Base-by-base conservation (phyloP, 2,329 filamentous ascomycete species). In the Paracoccidioides brasiliensis region DNA sequence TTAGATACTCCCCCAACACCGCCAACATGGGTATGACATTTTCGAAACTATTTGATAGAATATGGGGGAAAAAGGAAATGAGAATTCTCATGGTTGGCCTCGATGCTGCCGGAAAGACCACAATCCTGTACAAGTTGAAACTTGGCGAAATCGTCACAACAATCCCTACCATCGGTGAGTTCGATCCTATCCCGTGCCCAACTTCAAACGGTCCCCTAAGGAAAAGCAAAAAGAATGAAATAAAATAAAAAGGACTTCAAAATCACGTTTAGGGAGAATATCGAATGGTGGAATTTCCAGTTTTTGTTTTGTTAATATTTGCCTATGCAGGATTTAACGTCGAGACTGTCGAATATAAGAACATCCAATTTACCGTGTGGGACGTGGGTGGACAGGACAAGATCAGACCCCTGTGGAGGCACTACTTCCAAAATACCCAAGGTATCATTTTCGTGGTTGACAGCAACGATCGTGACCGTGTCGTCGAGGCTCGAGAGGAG, bases 51-150 rank as follows among this genome's bases (percentile, higher is more conserved):
- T 93, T 97, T 76, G 88, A 95, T 74, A 84, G 86, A 79, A 83
- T 97, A 76, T 95, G 89, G 86, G 90, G 91, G 71, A 95, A 95
- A 86, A 97, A 97, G 85, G 93, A 98, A 84, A 98, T 98, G 93
- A 85, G 93, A 81, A 96, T 98, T 80, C 77, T 98, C 77, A 98
- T 98, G 93, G 90, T 98, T 68, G 93, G 93, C 83, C 85, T 98
- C 70, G 93, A 98, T 76, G 93, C 93, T 69, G 93, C 93, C 75
- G 93, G 93, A 86, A 98, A 98, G 84, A 98, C 93, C 71, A 98
- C 93, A 68, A 98, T 98, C 72, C 85, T 98, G 67, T 98, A 98
- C 81, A 98, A 98, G 83, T 85, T 98, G 75, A 98, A 98, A 84
- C 88, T 98, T 59, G 65, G 65, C 78, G 87, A 96, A 81, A 93